phyloP scores from a whole-genome alignment of 2,329 filamentous ascomycete genomes.

The Pseudogymnoascus destructans region DNA sequence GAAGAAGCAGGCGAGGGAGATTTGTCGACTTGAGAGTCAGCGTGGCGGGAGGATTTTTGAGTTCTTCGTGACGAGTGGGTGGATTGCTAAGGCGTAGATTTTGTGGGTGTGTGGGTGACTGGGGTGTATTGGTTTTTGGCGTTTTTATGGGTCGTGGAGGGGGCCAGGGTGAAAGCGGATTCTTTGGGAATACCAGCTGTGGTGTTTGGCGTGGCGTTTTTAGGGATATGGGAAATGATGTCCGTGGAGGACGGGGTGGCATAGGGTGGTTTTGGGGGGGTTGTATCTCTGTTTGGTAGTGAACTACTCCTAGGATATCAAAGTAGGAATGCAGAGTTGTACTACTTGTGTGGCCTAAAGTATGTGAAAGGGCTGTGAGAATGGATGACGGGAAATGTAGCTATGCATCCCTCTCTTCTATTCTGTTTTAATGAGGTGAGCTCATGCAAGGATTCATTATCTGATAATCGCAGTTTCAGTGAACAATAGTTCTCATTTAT shows the following conservation, averaged over 20 bases:
- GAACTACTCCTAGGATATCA: background rate
- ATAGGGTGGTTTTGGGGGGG: background rate
- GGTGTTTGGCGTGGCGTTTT: slow-evolving; percentile 2
- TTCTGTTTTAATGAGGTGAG: background rate
- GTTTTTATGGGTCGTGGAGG: background rate
- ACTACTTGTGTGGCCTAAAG: background rate
- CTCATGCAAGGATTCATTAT: background rate
- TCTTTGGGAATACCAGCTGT: slow-evolving; percentile 2
- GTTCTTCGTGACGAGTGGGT: slow-evolving; percentile 85
- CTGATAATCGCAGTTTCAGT: background rate
- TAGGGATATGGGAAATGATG: background rate
- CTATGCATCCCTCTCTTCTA: background rate
- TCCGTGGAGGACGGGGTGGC: background rate
- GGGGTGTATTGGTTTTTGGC: background rate
- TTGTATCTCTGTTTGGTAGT: background rate
- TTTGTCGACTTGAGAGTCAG: slow-evolving; percentile 69
- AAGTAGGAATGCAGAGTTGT: background rate
- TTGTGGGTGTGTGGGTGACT: background rate
- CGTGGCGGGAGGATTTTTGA: slow-evolving; percentile 84
- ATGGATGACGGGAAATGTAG: background rate
- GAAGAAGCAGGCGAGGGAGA: slow-evolving; percentile 84
- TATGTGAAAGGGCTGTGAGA: background rate
- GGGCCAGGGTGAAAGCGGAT: background rate
- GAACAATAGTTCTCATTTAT: background rate
- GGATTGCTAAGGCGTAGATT: slow-evolving; percentile 67